Conservation (phyloP, 441 rosid genomes). For the Theobroma grandiflorum region DNA sequence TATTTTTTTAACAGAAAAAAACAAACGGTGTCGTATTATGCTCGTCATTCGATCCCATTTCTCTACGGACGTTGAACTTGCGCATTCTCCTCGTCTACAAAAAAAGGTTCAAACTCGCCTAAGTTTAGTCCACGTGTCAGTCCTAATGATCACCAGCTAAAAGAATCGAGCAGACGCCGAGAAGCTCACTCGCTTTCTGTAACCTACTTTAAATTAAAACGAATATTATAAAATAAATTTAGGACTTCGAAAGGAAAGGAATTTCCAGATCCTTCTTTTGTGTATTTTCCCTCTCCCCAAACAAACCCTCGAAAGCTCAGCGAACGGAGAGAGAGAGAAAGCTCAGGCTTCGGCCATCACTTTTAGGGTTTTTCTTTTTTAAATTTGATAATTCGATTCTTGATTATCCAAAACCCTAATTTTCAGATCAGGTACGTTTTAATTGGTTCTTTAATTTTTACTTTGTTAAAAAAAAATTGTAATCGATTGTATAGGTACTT, state of each 20-base stretch:
- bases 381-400: background rate
- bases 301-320: background rate
- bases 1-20: background rate
- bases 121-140: background rate
- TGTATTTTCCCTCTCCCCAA: background rate
- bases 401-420: slow-evolving; percentile 18
- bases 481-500: background rate
- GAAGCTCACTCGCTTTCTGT: background rate
- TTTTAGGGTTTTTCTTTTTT: background rate
- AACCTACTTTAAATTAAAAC: background rate
- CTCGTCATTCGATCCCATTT: background rate
- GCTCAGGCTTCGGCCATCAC: slow-evolving; percentile 5
- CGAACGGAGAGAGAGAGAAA: background rate
- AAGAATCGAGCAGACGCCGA: background rate
- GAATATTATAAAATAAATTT: background rate
- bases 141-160: background rate
- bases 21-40: background rate
- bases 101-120: background rate
- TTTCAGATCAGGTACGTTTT: slow-evolving; percentile 12
- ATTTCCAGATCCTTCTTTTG: background rate
- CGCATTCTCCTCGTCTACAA: background rate
- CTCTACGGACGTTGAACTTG: background rate
- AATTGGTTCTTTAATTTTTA: background rate
- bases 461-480: background rate
- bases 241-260: too few relatives aligned